Evolutionary conservation across 352 stramenopile genomes (phyloP), one percentile per base, ranked within the genome.

Genomic region (Saprolegnia parasitica): DNA sequence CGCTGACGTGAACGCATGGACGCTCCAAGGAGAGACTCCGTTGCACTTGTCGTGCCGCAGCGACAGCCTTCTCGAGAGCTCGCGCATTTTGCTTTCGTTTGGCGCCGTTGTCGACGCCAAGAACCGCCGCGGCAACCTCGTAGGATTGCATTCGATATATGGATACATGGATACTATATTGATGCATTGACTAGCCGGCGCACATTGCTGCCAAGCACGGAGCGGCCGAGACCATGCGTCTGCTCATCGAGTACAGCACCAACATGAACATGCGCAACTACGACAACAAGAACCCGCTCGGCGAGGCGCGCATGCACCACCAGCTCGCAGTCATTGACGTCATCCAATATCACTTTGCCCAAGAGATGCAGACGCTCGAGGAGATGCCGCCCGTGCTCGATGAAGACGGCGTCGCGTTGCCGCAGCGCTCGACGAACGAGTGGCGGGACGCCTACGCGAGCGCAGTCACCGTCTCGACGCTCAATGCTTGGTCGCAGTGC

Each of bases 211-310:
- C 84, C 55, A 66, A 76, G 15, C 67, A 75, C 10, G 85, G 85
- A 32, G 85, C 85, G 6, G 76, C 91, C n/a, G 72, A 80, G 4
- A 93, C 83, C 5, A 74, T 93, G 20, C 77, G 81, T 49, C 49
- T 94, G 24, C 78, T 94, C 3, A 68, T 94, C 0, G 80, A 93
- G 24, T 95, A 94, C 52, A 78, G 82, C 13, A 80, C 80, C 2
- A 86, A 93, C 45, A 90, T 95, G 79, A 95, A 92, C 61, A 65
- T 90, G 5, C 89, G 88, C 49, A 95, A 95, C 52, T 95, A 91
- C 35, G 78, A 85, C 10, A 84, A 85, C 1, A 89, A 87, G 55
- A 94, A 86, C 5, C 83, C 86, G 3, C 65, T 94, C 0, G 87
- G 84, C 9, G 80, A 91, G 72, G 86, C 86, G 5, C 79, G 86